phyloP scores from a whole-genome alignment of 2,329 filamentous ascomycete genomes.

The Pseudocercospora fijiensis region DNA sequence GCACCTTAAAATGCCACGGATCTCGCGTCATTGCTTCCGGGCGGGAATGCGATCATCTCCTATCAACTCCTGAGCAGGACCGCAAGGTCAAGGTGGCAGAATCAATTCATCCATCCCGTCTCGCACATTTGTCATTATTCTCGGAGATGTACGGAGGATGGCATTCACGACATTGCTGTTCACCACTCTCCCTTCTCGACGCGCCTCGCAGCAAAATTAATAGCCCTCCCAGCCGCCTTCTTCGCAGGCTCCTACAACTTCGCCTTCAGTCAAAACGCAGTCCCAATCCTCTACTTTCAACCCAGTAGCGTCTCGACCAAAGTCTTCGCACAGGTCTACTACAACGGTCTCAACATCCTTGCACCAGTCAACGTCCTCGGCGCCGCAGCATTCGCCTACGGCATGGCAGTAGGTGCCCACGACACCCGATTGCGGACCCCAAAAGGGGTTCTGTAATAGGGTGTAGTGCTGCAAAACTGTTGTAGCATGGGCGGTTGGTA shows the following conservation, averaged over 20 bases:
- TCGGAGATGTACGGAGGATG: neutral
- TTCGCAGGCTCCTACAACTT: conserved; percentile 23
- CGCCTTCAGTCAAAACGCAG: conserved; percentile 20
- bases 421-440: neutral
- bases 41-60: neutral
- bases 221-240: conserved; percentile 22
- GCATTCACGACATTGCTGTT: neutral
- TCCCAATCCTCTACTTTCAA: conserved; percentile 21
- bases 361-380: neutral
- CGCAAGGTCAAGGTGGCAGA: neutral
- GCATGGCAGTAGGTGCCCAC: neutral
- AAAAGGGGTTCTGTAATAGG: neutral
- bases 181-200: neutral
- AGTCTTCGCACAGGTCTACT: neutral
- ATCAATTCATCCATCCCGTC: neutral
- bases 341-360: neutral
- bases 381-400: neutral
- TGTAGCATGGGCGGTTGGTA: neutral
- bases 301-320: neutral
- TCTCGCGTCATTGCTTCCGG: neutral
- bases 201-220: conserved; percentile 4
- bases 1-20: neutral
- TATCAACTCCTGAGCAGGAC: neutral
- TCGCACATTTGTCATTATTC: neutral
- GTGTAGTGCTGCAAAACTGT: neutral